These are phyloP conservation scores for Ganoderma leucocontextum DNA, from an alignment of 1,284 basidiomycete genomes.

Conservation along the genomic window DNA sequence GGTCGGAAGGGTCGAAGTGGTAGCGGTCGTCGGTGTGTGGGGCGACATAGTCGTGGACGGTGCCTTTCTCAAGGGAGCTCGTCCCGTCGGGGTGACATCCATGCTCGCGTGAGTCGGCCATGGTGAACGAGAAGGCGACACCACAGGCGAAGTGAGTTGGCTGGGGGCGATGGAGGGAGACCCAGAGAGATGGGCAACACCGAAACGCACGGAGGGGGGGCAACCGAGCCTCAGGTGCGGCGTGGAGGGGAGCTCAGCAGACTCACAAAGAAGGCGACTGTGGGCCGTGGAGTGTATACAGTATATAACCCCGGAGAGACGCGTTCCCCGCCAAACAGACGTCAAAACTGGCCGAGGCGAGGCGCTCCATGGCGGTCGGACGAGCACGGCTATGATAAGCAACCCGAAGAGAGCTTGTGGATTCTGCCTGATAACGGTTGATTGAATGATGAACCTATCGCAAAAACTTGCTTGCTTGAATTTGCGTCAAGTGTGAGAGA, in stretches of 20 bases:
- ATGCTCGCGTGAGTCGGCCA: conserved; percentile 27
- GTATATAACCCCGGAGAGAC: conserved; percentile 19
- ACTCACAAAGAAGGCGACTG: conserved; percentile 14
- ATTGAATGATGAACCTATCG: neutral
- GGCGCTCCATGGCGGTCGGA: neutral
- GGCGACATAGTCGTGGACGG: conserved; percentile 38
- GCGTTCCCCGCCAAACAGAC: conserved; percentile 9
- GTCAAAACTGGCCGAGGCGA: neutral
- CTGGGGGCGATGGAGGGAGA: conserved; percentile 1
- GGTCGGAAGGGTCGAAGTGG: conserved; percentile 62
- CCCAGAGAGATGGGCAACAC: conserved; percentile 3
- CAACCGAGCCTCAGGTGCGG: conserved; percentile 22
- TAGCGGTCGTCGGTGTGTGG: conserved; percentile 37
- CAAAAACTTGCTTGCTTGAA: neutral
- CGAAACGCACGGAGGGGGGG: conserved; percentile 22
- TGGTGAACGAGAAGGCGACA: conserved; percentile 5
- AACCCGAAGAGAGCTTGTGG: neutral
- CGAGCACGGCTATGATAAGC: neutral
- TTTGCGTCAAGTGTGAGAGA: neutral
- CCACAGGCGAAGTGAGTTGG: neutral
- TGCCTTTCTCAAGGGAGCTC: conserved; percentile 44
- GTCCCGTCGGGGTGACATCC: conserved; percentile 33
- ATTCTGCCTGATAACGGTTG: neutral
- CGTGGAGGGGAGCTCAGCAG: conserved; percentile 19
- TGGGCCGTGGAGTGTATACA: neutral